Conservation (phyloP, 257 asterid species). For the Gynochthodes officinalis region DNA sequence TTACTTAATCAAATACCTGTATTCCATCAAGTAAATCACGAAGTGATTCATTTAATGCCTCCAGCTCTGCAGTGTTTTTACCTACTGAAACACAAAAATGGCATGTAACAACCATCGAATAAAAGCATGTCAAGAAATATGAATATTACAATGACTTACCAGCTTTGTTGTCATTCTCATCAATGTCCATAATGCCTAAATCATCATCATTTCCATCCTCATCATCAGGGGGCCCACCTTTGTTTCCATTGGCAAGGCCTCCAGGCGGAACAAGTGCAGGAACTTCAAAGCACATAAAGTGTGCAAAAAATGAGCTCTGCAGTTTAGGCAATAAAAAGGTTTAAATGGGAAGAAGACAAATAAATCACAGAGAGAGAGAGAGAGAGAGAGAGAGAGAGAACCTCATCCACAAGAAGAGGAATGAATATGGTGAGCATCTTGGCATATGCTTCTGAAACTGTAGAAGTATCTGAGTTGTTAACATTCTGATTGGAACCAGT, state of each 20-base stretch:
- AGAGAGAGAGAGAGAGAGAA: constrained; percentile 28
- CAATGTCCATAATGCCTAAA: constrained; percentile 64
- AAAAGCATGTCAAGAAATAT: background rate
- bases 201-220: constrained; percentile 54
- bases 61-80: constrained; percentile 53
- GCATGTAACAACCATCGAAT: background rate
- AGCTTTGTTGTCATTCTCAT: constrained; percentile 41
- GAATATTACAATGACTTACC: constrained; percentile 32
- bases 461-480: constrained; percentile 69
- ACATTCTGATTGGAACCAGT: constrained; percentile 58
- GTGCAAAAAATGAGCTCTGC: constrained; percentile 95
- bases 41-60: constrained; percentile 78
- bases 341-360: background rate
- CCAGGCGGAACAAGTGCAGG: constrained; percentile 73
- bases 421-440: constrained; percentile 84
- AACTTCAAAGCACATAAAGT: constrained; percentile 96
- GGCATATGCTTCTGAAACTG: constrained; percentile 79
- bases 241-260: constrained; percentile 52
- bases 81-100: constrained; percentile 40
- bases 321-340: constrained; percentile 23
- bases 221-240: constrained; percentile 40
- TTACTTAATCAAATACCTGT: constrained; percentile 46
- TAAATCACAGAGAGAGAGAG: constrained; percentile 3
- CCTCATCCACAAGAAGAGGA: constrained; percentile 98
- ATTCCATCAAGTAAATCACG: constrained; percentile 94